Base-by-base conservation (phyloP, 208 protist species). In the Strigomonas culicis region DNA sequence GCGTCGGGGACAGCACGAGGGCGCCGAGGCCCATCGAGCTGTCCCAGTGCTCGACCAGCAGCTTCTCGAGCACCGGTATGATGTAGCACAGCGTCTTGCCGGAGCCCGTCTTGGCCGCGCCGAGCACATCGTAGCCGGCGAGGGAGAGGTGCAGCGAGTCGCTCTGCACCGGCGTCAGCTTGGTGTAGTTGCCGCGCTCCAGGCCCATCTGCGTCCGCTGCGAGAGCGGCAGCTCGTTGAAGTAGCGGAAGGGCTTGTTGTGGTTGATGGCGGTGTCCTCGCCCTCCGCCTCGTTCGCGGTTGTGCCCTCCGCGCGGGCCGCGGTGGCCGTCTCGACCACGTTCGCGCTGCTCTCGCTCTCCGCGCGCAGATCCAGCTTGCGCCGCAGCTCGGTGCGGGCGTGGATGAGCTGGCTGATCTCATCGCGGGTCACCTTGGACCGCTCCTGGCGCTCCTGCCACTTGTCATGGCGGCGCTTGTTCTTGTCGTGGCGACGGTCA, bases 31-130 rank as follows among this genome's bases (percentile, higher is more conserved):
- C 98, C 79, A 98, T 93, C 39, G 83, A 65, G 2, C 68, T 31
- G 3, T 84, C 80, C 95, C 96, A 98, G 66, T 86, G 83, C 74
- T 97, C 70, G 22, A 86, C 69, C 24, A 86, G 97, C 8, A 99
- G 82, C 15, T 66, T 60, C 81, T 99, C 98, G 17, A 99, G 69
- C 1, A 98, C 79, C 0, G 98, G 99, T n/a, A 99, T 76, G 24
- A 99, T 79, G 66, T 99, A 99, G 25, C 98, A 97, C 6, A 99
- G 81, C 11, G 99, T 99, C 79, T 99, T 99, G 69, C 98, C 98
- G 1, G 93, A 98, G 58, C 98, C 98, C 8, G 98, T 99, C 70
- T 97, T 98, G 19, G 98, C 98, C 13, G 98, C 98, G 28, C 97
- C 98, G n/a, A 99, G 88, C 25, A 99, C 90, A 74, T 99, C 98